These are phyloP conservation scores for Xylaria sp. DNA, from an alignment of 2,329 filamentous ascomycete species.

Conservation along the genomic window DNA sequence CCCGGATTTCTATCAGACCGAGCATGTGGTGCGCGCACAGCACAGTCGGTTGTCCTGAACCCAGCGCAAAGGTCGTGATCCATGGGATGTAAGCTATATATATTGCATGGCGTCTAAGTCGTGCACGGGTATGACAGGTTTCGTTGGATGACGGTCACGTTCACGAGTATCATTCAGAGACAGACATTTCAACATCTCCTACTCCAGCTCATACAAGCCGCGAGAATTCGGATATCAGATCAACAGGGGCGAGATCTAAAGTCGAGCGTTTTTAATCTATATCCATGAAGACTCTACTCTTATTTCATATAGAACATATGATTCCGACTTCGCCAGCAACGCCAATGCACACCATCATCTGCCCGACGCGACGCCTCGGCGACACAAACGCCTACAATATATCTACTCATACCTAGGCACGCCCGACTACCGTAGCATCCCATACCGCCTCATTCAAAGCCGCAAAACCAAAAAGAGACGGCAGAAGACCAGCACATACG, in stretches of 20 bases:
- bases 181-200: not conserved
- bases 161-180: not conserved
- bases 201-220: too few relatives aligned
- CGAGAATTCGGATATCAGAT: too few relatives aligned
- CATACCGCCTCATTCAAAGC: not conserved
- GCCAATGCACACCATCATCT: not conserved
- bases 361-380: not conserved
- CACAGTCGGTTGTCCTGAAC: not conserved
- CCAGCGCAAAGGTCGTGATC: not conserved
- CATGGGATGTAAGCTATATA: not conserved
- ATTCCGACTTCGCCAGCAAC: not conserved
- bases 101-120: not conserved
- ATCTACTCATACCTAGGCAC: too few relatives aligned
- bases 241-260: too few relatives aligned
- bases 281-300: too few relatives aligned
- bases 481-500: not conserved
- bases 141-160: not conserved
- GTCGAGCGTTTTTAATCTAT: too few relatives aligned
- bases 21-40: not conserved
- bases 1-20: too few relatives aligned
- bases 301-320: not conserved
- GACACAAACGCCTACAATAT: not conserved
- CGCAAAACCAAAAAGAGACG: not conserved
- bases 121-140: not conserved
- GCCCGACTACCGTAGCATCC: too few relatives aligned